Evolutionary conservation across 768 basidiomycete species (phyloP), one percentile per base, ranked within the genome.

Genomic region (Suillus alpinus): DNA sequence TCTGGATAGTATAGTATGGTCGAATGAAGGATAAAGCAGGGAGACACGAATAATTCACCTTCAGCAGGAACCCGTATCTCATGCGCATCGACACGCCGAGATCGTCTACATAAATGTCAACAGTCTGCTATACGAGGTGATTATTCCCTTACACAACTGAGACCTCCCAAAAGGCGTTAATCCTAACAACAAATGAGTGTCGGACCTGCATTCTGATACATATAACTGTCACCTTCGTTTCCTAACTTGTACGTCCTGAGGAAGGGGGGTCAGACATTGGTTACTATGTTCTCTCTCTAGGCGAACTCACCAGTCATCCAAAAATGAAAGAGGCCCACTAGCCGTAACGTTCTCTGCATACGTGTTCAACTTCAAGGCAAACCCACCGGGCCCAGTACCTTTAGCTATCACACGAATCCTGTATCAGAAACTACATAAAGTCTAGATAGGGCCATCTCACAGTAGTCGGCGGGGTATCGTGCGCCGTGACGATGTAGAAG

Each of bases 141-240:
- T 36, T 37, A 12, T 49, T 10, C 8, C 75, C 85, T 61, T 61
- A 88, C 86, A 94, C 9, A 94, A 78, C 67, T 95, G 92, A 64
- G 89, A 84, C 49, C 93, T 77, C 46, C 92, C 92, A 63, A 94
- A 94, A 0, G 92, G 90, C 20, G 92, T 92, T 57, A 94, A 75
- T 31, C 89, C 86, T 88, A 61, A 37, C 14, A 39, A 31, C 16
- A 23, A 43, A 39, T 14, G 14, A n/a, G 10, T 8, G 12, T 26
- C 29, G 39, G 6, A 20, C 32, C 44, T 59, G 41, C 12, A 81
- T 58, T n/a, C 5, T 13, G 43, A 31, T 4, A 20, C 12, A 6
- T 16, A 64, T 23, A 31, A 63, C 74, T 2, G 23, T 14, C 64
- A 88, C 87, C 76, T 74, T 95, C 93, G 74, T 87, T 85, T 20